Evolutionary conservation across 495 filamentous ascomycete species (phyloP).

Genomic region (Penicillium egyptiacum): DNA sequence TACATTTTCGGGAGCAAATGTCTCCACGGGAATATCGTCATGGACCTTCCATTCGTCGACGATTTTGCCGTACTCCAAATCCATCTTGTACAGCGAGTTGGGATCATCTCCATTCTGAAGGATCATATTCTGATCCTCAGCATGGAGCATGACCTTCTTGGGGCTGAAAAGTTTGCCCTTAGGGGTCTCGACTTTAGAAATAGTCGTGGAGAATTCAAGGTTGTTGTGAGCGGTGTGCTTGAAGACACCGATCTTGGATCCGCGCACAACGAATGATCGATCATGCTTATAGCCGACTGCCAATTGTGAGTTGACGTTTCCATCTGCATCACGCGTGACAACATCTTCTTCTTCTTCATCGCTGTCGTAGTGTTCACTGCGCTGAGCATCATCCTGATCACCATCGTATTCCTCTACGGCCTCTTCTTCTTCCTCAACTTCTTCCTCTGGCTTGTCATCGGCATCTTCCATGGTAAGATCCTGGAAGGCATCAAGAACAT

Average conservation of each 20-base stretch:
- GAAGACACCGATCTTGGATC: slow-evolving; percentile 97
- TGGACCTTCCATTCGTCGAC: slow-evolving; percentile 99
- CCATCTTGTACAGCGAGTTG: slow-evolving; percentile 95
- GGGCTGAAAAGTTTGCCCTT: slow-evolving; percentile 86
- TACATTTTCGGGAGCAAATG: slow-evolving; percentile 85
- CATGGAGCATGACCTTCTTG: slow-evolving; percentile 97
- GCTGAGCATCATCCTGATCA: slow-evolving; percentile 59
- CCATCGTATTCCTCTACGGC: slow-evolving; percentile 59
- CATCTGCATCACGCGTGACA: slow-evolving; percentile 67
- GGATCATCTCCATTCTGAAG: slow-evolving; percentile 82
- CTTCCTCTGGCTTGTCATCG: slow-evolving; percentile 56
- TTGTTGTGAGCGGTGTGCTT: slow-evolving; percentile 93
- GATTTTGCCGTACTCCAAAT: slow-evolving; percentile 97
- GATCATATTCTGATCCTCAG: slow-evolving; percentile 89
- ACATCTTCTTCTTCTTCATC: slow-evolving; percentile 92
- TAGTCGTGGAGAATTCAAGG: slow-evolving; percentile 95
- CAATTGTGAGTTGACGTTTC: slow-evolving; percentile 87
- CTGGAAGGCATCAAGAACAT: slow-evolving; percentile 93
- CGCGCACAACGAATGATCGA: slow-evolving; percentile 92
- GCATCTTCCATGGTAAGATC: slow-evolving; percentile 90
- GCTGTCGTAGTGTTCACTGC: slow-evolving; percentile 81
- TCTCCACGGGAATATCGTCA: slow-evolving; percentile 89
- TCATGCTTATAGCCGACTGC: slow-evolving; percentile 99
- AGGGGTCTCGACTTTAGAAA: slow-evolving; percentile 91
- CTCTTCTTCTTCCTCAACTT: slow-evolving; percentile 66